Conservation (phyloP, 1,284 basidiomycete genomes). For the Melampsora larici-populina region DNA sequence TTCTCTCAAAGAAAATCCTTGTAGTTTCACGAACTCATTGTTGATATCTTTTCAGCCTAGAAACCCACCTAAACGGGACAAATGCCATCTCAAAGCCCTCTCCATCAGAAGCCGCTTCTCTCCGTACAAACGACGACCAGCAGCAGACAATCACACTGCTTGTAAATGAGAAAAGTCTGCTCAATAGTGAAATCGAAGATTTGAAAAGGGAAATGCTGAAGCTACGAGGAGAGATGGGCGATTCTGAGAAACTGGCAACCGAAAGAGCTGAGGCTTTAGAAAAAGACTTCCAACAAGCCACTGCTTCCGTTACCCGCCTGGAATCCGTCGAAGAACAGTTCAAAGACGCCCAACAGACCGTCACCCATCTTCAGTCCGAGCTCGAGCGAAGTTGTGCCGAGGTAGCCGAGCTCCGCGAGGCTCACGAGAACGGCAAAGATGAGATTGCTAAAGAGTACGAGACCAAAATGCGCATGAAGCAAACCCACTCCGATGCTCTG, state of each 20-base stretch:
- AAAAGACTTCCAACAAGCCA: slow-evolving; percentile 19
- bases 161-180: slow-evolving; percentile 33
- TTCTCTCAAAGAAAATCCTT: neutral
- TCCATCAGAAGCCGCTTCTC: neutral
- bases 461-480: slow-evolving; percentile 41
- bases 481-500: slow-evolving; percentile 32
- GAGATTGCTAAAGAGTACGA: slow-evolving; percentile 38
- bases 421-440: slow-evolving; percentile 25
- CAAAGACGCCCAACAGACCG: neutral
- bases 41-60: neutral
- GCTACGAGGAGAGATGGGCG: slow-evolving; percentile 1
- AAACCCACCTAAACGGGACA: neutral
- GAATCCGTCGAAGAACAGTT: slow-evolving; percentile 27
- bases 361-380: slow-evolving; percentile 5
- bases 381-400: slow-evolving; percentile 9
- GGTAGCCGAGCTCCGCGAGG: slow-evolving; percentile 26
- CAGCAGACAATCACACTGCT: slow-evolving; percentile 35
- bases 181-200: slow-evolving; percentile 26
- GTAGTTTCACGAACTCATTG: neutral
- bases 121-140: slow-evolving; percentile 6
- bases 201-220: slow-evolving; percentile 21
- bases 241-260: slow-evolving; percentile 10
- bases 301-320: neutral
- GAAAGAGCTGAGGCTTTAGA: slow-evolving; percentile 4
- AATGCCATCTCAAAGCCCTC: neutral